These are phyloP conservation scores for Orbilia brochopaga DNA, from an alignment of 2,329 filamentous ascomycete genomes.

Conservation along the genomic window DNA sequence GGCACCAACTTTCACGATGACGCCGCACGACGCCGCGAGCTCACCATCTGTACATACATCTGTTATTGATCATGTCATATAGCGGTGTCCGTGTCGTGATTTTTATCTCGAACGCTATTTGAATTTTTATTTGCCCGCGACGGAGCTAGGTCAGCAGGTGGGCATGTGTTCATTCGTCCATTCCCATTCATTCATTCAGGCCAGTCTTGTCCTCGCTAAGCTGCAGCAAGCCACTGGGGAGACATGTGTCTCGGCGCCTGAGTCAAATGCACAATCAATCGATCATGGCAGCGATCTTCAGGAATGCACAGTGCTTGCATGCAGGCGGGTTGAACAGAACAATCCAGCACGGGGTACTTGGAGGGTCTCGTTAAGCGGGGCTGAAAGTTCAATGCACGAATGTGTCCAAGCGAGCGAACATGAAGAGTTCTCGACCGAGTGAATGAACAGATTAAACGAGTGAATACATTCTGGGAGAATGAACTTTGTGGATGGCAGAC, in stretches of 20 bases:
- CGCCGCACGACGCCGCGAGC: neutral
- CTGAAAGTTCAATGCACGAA: neutral
- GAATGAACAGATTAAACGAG: no score
- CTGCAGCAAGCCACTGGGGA: constrained; percentile 3
- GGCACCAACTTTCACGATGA: neutral
- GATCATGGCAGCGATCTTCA: neutral
- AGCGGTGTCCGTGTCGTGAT: no score
- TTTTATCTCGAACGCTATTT: no score
- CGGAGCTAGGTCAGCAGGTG: no score
- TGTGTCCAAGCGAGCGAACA: neutral
- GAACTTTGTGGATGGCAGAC: no score
- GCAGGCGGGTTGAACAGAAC: no score
- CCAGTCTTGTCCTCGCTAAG: neutral
- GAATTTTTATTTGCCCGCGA: no score
- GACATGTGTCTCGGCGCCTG: neutral
- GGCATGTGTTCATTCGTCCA: no score
- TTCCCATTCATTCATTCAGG: neutral
- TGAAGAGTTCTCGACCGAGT: no score
- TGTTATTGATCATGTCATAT: no score
- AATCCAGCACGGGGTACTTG: no score
- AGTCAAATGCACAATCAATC: neutral
- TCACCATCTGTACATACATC: neutral
- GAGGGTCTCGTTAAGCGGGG: neutral
- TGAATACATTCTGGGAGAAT: no score
- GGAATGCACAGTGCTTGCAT: neutral